phyloP scores from a whole-genome alignment of 441 rosid genomes.

The Syzygium syzygioides region DNA sequence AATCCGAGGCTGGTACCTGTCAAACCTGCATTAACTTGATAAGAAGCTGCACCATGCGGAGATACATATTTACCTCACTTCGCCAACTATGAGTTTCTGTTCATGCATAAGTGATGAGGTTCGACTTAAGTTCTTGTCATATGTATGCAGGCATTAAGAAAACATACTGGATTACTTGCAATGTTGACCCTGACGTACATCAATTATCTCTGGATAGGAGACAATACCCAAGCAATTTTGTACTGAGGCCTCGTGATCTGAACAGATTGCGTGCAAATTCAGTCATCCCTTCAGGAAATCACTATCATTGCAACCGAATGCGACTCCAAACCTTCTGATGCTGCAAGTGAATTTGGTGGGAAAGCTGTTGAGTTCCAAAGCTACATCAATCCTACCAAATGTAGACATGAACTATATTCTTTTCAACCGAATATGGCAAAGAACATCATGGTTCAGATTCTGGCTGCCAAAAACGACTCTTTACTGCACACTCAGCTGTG shows the following conservation, averaged over 20 bases:
- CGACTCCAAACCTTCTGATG: conserved; percentile 51
- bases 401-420: conserved; percentile 30
- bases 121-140: neutral
- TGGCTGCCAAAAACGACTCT: conserved; percentile 59
- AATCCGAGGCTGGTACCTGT: too few relatives aligned
- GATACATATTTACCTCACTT: too few relatives aligned
- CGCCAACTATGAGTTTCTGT: too few relatives aligned
- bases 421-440: too few relatives aligned
- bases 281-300: conserved; percentile 92
- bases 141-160: conserved; percentile 53
- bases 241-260: conserved; percentile 72
- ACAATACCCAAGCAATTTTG: conserved; percentile 59
- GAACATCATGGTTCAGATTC: conserved; percentile 14
- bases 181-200: conserved; percentile 76
- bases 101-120: too few relatives aligned
- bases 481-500: conserved; percentile 79
- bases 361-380: conserved; percentile 88
- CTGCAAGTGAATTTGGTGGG: conserved; percentile 72
- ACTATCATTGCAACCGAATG: conserved; percentile 79
- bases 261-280: conserved; percentile 75
- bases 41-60: too few relatives aligned
- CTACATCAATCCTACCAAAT: conserved; percentile 84
- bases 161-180: conserved; percentile 83
- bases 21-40: too few relatives aligned
- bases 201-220: conserved; percentile 75